phyloP scores from a whole-genome alignment of 2,329 filamentous ascomycete genomes.

The Fusarium mexicanum region DNA sequence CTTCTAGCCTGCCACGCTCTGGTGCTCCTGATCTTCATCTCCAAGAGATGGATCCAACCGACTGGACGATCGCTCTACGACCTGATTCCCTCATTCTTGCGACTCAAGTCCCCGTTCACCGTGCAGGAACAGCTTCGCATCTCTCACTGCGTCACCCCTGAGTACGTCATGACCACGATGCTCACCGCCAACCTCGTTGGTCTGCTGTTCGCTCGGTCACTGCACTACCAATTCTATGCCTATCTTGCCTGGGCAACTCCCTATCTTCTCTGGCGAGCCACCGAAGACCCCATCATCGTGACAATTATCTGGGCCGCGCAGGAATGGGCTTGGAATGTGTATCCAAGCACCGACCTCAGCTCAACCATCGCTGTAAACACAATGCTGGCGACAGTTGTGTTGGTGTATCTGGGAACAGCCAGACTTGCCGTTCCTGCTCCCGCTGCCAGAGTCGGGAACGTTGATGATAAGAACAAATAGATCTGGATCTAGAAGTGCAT shows the following conservation, averaged over 20 bases:
- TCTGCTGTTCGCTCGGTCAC: slow-evolving; percentile 83
- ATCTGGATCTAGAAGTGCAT: slow-evolving; percentile 25
- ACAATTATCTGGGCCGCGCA: slow-evolving; percentile 79
- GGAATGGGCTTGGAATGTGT: slow-evolving; percentile 95
- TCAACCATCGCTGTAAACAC: slow-evolving; percentile 73
- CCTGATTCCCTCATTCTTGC: slow-evolving; percentile 60
- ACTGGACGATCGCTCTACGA: slow-evolving; percentile 65
- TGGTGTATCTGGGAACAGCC: slow-evolving; percentile 68
- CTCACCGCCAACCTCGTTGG: slow-evolving; percentile 82
- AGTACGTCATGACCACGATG: slow-evolving; percentile 80
- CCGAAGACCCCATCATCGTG: slow-evolving; percentile 72
- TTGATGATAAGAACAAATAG: slow-evolving; percentile 47
- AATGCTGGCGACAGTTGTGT: slow-evolving; percentile 72
- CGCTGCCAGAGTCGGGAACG: slow-evolving; percentile 15
- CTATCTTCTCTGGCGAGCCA: slow-evolving; percentile 84
- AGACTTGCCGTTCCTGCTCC: slow-evolving; percentile 48
- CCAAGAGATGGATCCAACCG: slow-evolving; percentile 77
- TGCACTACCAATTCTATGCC: slow-evolving; percentile 96
- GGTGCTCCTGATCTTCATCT: slow-evolving; percentile 73
- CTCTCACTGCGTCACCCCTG: slow-evolving; percentile 68
- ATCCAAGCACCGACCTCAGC: slow-evolving; percentile 74
- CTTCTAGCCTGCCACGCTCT: slow-evolving; percentile 73
- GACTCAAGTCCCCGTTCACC: slow-evolving; percentile 56
- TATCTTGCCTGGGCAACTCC: slow-evolving; percentile 92
- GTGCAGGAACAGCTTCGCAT: slow-evolving; percentile 65